A percentile compares a stretch with the other conserved stretches of the same genome.
These are phyloP conservation scores for Leishmania lainsoni DNA, from an alignment of 208 protist species.

Conservation along the genomic window DNA sequence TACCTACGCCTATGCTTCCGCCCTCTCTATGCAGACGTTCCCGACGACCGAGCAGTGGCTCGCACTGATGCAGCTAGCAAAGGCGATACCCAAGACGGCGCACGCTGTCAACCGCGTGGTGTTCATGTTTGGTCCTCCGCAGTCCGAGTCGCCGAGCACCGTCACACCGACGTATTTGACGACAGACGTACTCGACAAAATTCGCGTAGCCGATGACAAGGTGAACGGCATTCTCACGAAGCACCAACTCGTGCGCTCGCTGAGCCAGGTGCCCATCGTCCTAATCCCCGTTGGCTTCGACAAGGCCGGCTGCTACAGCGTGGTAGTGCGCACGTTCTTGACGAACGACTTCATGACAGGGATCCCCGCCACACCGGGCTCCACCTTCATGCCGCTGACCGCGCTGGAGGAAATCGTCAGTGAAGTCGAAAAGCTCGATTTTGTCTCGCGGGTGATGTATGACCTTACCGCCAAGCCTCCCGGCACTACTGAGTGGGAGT, in stretches of 20 bases:
- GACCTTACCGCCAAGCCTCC: slow-evolving; percentile 98
- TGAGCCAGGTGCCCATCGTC: slow-evolving; percentile 95
- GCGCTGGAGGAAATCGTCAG: slow-evolving; percentile 84
- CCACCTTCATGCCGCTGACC: slow-evolving; percentile 78
- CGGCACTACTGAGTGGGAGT: slow-evolving; percentile 98
- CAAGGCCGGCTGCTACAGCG: slow-evolving; percentile 43
- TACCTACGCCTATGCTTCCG: slow-evolving; percentile 95
- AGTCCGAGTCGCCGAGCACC: slow-evolving; percentile 27
- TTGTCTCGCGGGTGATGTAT: slow-evolving; percentile 93
- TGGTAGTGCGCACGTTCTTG: slow-evolving; percentile 96
- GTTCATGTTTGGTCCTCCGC: slow-evolving; percentile 84
- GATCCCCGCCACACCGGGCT: slow-evolving; percentile 85
- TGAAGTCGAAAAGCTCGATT: slow-evolving; percentile 65
- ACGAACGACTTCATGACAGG: slow-evolving; percentile 98
- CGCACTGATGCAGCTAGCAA: slow-evolving; percentile 72
- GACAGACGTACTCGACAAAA: slow-evolving; percentile 80
- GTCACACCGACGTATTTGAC: slow-evolving; percentile 84
- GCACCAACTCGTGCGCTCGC: slow-evolving; percentile 75
- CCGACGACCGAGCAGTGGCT: slow-evolving; percentile 74
- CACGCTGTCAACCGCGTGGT: slow-evolving; percentile 94
- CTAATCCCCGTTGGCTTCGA: slow-evolving; percentile 92
- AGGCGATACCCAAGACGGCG: slow-evolving; percentile 89
- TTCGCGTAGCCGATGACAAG: slow-evolving; percentile 89
- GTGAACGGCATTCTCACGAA: slow-evolving; percentile 85
- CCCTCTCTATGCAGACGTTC: slow-evolving; percentile 67